Evolutionary conservation across 306 rosid species (phyloP), one percentile per base, ranked within the genome.

Genomic region (Herpetospermum pedunculosum): DNA sequence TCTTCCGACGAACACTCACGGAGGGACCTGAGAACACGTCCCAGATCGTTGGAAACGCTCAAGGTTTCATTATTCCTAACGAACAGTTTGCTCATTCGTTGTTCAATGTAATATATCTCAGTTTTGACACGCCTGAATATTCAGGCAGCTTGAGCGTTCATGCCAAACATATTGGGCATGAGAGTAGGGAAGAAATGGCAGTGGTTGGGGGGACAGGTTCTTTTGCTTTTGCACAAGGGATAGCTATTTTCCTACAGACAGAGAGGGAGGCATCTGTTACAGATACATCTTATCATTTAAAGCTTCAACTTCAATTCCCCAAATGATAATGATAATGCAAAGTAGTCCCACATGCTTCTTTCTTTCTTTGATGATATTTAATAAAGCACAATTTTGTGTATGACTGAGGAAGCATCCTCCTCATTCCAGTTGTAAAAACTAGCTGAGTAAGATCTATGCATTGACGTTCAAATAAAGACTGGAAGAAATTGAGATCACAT

Each of bases 181-280:
- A 81, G 34, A 82, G 79, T 63, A 59, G 8, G 35, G 81, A 85
- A 38, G 82, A 83, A 43, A 85, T 88, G 44, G 81, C 74, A 1
- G 92, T 94, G 19, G 82, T 91, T 3, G 97, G 97, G 8, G 99
- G 99, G 38, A 89, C 96, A 13, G 95, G 96, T 26, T 89, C 88
- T 0, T 91, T 94, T 80, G 97, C 99, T 6, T 91, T 94, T 86
- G 97, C 95, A 28, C 89, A 88, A 26, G 98, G 98, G 52, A 16
- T 86, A 3, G 97, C 91, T 0, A 72, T 83, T 68, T 86, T 94
- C 43, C 80, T 82, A 35, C 84, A 77, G 63, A 83, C 85, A 1
- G 74, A 76, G 32, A 19, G 8, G 16, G 53, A 64, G 14, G 46
- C 73, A 46, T 62, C 37, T 4, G 73, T 73, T 16, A 70, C 64